Conservation (phyloP, 2,329 filamentous ascomycete species). For the Aspergillus flavus region DNA sequence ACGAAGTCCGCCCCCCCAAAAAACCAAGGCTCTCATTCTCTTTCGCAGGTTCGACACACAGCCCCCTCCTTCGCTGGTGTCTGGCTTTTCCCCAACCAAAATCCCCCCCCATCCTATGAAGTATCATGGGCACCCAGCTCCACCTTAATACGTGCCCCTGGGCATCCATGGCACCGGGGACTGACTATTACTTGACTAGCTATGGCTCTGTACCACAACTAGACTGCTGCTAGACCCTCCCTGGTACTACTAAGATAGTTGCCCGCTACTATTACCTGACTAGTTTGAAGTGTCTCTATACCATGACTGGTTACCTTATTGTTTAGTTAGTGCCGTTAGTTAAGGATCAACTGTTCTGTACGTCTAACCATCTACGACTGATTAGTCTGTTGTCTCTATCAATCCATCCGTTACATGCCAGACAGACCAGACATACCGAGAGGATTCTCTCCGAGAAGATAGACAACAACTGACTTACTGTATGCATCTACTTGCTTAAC, state of each 20-base stretch:
- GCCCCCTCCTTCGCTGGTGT: constrained; percentile 11
- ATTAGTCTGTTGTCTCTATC: neutral
- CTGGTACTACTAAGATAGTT: neutral
- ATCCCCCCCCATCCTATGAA: neutral
- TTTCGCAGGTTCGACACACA: constrained; percentile 10
- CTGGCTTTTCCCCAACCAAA: constrained; percentile 10
- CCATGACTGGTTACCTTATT: neutral
- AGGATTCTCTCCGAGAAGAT: neutral
- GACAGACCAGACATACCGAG: neutral
- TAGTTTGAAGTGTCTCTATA: neutral
- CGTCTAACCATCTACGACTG: neutral
- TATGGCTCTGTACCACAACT: constrained; percentile 5
- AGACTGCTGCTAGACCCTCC: neutral
- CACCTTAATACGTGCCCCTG: constrained; percentile 15
- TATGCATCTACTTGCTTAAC: constrained; percentile 2
- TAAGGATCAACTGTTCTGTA: neutral
- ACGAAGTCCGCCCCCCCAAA: neutral
- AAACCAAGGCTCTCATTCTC: constrained; percentile 3
- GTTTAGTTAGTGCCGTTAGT: neutral
- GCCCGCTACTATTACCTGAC: constrained; percentile 5
- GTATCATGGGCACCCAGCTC: constrained; percentile 1
- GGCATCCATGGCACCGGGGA: constrained; percentile 15
- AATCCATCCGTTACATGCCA: neutral
- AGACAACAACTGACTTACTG: neutral
- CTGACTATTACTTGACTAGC: constrained; percentile 13